A percentile compares a stretch with the other conserved stretches of the same genome.
Conservation (phyloP, 768 basidiomycete species). For the Pholiota conissans region DNA sequence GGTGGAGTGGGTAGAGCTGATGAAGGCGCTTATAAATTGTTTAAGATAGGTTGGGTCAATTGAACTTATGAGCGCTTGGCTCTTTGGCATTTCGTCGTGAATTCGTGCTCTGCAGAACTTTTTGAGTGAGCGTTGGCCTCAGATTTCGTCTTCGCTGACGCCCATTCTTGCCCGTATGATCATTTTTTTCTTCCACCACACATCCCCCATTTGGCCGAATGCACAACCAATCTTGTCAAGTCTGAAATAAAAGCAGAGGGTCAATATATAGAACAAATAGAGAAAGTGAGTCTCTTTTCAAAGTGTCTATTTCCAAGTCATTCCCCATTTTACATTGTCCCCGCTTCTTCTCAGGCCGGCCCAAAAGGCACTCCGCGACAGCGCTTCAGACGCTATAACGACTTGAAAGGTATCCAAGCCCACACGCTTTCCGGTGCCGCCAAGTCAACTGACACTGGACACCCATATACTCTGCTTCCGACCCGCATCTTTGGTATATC, state of each 20-base stretch:
- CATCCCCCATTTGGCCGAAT: not conserved
- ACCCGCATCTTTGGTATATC: not conserved
- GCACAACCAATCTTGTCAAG: not conserved
- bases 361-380: not conserved
- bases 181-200: not conserved
- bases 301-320: not conserved
- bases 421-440: not conserved
- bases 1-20: slow-evolving; percentile 65
- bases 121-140: not conserved
- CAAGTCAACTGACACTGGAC: not conserved
- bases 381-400: not conserved
- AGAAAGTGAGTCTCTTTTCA: not conserved
- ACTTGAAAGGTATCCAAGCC: not conserved
- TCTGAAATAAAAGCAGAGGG: not conserved
- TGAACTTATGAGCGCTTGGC: not conserved
- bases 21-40: slow-evolving; percentile 68
- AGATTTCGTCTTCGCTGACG: too few relatives aligned
- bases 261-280: not conserved
- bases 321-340: not conserved
- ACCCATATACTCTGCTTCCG: too few relatives aligned
- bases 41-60: slow-evolving; percentile 68
- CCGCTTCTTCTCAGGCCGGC: not conserved
- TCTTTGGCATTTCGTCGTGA: not conserved
- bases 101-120: not conserved
- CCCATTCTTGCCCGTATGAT: too few relatives aligned